Conservation (phyloP, 495 filamentous ascomycete genomes). For the Neurospora sp. region DNA sequence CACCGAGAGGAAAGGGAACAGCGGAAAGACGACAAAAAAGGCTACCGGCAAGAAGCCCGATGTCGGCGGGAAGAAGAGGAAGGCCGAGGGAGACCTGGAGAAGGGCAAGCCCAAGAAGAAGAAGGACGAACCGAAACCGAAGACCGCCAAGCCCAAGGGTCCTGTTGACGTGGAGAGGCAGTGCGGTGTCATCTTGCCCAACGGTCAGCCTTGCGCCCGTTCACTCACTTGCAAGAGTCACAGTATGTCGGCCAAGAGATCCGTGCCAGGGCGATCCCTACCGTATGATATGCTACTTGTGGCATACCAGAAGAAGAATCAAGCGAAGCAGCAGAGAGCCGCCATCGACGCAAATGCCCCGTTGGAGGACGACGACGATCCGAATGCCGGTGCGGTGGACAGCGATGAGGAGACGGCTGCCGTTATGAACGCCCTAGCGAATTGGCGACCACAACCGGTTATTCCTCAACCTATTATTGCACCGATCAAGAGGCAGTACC, state of each 20-base stretch:
- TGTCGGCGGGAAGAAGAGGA: slow-evolving; percentile 65
- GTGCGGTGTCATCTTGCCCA: slow-evolving; percentile 79
- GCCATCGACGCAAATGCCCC: slow-evolving; percentile 90
- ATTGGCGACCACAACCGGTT: slow-evolving; percentile 65
- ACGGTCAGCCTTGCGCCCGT: slow-evolving; percentile 78
- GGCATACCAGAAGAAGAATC: slow-evolving; percentile 97
- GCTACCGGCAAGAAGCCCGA: slow-evolving; percentile 57
- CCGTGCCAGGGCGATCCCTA: slow-evolving; percentile 77
- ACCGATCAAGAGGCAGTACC: slow-evolving; percentile 62
- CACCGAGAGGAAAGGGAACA: slow-evolving; percentile 25
- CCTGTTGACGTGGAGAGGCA: slow-evolving; percentile 97
- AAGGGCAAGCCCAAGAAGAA: slow-evolving; percentile 82
- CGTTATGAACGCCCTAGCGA: slow-evolving; percentile 74
- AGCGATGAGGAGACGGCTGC: slow-evolving; percentile 85
- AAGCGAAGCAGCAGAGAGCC: slow-evolving; percentile 92
- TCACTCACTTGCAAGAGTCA: slow-evolving; percentile 95
- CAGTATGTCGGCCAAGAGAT: slow-evolving; percentile 89
- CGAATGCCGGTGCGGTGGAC: slow-evolving; percentile 65
- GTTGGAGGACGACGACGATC: slow-evolving; percentile 75
- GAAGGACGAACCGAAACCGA: slow-evolving; percentile 91
- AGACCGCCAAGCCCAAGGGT: slow-evolving; percentile 77
- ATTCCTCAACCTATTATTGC: slow-evolving; percentile 52
- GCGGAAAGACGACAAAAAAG: slow-evolving; percentile 59
- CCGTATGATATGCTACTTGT: slow-evolving; percentile 92
- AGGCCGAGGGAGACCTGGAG: slow-evolving; percentile 69